Evolutionary conservation across 768 basidiomycete genomes (phyloP), one percentile per base, ranked within the genome.

Genomic region (Suillus fuscotomentosus): DNA sequence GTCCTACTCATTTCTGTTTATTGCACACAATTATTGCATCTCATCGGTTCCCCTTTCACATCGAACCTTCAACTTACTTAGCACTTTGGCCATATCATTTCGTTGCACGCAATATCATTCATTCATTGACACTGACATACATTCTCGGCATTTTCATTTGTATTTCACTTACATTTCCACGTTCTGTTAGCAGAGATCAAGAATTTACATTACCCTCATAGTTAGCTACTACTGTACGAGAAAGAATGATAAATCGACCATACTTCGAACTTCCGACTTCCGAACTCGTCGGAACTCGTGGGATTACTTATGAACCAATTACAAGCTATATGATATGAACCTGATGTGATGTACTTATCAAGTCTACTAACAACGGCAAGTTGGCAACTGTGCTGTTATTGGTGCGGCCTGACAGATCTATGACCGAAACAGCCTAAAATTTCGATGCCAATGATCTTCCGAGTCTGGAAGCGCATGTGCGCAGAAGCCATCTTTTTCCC

Each of bases 111-210:
- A 75, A 59, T 74, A 73, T 50, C 48, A 50, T 50, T 63, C 62
- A 68, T 73, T 72, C 62, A 68, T 73, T 72, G 75, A 76, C 73
- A 71, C 74, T 77, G 70, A 76, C 74, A 75, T 75, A 77, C 71
- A 75, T 73, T 71, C 61, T 72, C 73, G 66, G 60, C 74, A 76
- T 45, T 66, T 70, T 71, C 72, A 77, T 72, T 62, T 75, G 74
- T 75, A 75, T 72, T 71, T 75, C 65, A 55, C 70, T 69, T 67
- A 70, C 73, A 75, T 70, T 61, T 76, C 74, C 70, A 64, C 76
- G 64, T 65, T 65, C 55, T 61, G 60, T n/a, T 51, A 66, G 61
- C 67, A 75, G 69, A 51, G 15, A 53, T 53, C 50, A 51, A 51
- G 27, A 53, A 27, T 71, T 70, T 76, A 74, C 73, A 67, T 75